Conservation (phyloP, 2,329 filamentous ascomycete species). For the Fusarium phyllophilum region DNA sequence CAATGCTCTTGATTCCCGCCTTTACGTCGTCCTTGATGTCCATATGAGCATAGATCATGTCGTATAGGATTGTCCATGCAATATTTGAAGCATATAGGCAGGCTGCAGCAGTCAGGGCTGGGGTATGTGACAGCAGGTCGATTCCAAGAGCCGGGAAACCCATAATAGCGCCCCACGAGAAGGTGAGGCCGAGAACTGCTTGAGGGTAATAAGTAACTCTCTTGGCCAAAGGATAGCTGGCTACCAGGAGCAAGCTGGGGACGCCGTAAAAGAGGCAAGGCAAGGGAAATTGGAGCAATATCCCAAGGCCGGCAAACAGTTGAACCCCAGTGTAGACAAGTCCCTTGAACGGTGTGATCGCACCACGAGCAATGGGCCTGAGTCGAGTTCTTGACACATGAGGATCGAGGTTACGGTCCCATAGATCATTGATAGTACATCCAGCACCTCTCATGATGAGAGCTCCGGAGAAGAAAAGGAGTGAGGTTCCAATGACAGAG, state of each 20-base stretch:
- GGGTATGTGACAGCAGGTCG: slow-evolving; percentile 72
- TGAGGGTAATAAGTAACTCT: slow-evolving; percentile 89
- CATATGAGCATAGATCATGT: slow-evolving; percentile 95
- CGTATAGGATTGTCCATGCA: slow-evolving; percentile 88
- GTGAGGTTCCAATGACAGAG: slow-evolving; percentile 70
- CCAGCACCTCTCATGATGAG: slow-evolving; percentile 88
- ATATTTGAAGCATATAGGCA: slow-evolving; percentile 81
- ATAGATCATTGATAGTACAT: slow-evolving; percentile 90
- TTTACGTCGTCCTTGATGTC: slow-evolving; percentile 87
- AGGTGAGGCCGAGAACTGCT: slow-evolving; percentile 82
- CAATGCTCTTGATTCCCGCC: slow-evolving; percentile 89
- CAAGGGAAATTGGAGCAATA: slow-evolving; percentile 80
- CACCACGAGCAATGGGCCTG: slow-evolving; percentile 83
- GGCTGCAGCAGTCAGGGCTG: slow-evolving; percentile 72
- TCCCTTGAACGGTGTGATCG: slow-evolving; percentile 76
- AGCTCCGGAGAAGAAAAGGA: slow-evolving; percentile 79
- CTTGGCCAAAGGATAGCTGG: slow-evolving; percentile 84
- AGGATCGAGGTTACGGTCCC: slow-evolving; percentile 88
- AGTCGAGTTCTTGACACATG: slow-evolving; percentile 80
- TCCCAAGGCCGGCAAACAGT: slow-evolving; percentile 75
- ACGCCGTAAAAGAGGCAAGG: slow-evolving; percentile 81
- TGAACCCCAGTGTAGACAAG: slow-evolving; percentile 80
- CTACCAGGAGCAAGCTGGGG: slow-evolving; percentile 78
- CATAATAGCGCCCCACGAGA: slow-evolving; percentile 90
- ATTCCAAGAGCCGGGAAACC: slow-evolving; percentile 86